Conservation (phyloP, 108 stramenopile genomes). For the Bacterosira constricta region DNA sequence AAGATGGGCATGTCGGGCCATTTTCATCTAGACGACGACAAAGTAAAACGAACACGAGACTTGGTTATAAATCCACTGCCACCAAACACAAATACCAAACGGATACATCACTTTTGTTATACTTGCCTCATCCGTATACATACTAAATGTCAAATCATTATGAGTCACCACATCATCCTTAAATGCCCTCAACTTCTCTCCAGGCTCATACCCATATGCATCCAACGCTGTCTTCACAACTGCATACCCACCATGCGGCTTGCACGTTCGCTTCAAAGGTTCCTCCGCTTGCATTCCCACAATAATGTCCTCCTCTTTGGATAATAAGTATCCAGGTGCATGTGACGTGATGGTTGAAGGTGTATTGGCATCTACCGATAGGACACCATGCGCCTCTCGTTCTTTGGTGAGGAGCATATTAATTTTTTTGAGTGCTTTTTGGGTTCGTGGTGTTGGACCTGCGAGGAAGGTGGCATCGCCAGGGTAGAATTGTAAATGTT, state of each 20-base stretch:
- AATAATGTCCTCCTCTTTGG: constrained; percentile 67
- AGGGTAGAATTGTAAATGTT: constrained; percentile 50
- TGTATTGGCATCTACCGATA: constrained; percentile 59
- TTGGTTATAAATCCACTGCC: no score
- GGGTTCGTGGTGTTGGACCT: constrained; percentile 57
- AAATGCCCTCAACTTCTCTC: constrained; percentile 34
- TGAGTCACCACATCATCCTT: constrained; percentile 60
- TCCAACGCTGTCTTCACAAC: constrained; percentile 57
- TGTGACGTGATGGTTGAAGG: constrained; percentile 68
- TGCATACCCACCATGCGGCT: constrained; percentile 65
- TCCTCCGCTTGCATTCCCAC: constrained; percentile 65
- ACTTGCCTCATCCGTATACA: constrained; percentile 57
- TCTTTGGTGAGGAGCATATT: constrained; percentile 56
- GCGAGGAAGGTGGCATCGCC: constrained; percentile 60
- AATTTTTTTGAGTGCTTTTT: constrained; percentile 45
- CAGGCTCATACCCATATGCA: constrained; percentile 63
- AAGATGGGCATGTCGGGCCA: constrained; percentile 64
- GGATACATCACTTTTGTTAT: background rate
- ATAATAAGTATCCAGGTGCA: constrained; percentile 64
- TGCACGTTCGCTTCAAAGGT: constrained; percentile 68
- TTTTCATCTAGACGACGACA: no score
- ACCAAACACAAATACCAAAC: no score
- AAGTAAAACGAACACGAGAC: no score
- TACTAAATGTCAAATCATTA: constrained; percentile 70
- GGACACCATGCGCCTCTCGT: constrained; percentile 55